Evolutionary conservation across 2,329 filamentous ascomycete species (phyloP).

Genomic region (Pseudovirgaria hyperparasitica): DNA sequence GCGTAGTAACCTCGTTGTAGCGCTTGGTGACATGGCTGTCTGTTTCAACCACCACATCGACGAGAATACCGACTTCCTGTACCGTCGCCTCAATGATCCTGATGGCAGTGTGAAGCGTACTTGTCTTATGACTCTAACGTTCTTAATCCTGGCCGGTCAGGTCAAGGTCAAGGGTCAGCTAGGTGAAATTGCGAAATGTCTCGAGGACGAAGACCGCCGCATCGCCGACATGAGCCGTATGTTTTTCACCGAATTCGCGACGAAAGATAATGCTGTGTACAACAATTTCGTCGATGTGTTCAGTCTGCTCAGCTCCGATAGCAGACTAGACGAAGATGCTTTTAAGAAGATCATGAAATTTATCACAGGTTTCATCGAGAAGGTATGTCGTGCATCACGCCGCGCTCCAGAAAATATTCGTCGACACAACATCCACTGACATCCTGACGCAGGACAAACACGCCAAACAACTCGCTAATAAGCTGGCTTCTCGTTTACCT

Average conservation of each 20-base stretch:
- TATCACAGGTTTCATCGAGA: conserved; percentile 90
- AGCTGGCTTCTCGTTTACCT: conserved; percentile 72
- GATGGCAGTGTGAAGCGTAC: conserved; percentile 90
- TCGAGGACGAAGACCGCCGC: conserved; percentile 89
- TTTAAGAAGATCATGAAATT: conserved; percentile 85
- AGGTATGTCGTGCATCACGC: conserved; percentile 46
- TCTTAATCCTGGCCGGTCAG: conserved; percentile 90
- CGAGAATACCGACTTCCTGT: conserved; percentile 97
- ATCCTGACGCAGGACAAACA: conserved; percentile 69
- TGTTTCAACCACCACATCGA: conserved; percentile 99
- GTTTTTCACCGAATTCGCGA: conserved; percentile 97
- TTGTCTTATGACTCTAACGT: conserved; percentile 95
- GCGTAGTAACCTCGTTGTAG: conserved; percentile 90
- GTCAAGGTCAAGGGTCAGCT: conserved; percentile 99
- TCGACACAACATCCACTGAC: no score
- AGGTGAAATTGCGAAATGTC: conserved; percentile 97
- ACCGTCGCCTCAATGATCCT: conserved; percentile 78
- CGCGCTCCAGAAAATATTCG: not conserved
- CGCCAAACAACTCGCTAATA: conserved; percentile 83
- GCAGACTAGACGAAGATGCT: conserved; percentile 67
- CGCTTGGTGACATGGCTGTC: conserved; percentile 95
- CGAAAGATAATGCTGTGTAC: conserved; percentile 97
- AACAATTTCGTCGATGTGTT: conserved; percentile 99
- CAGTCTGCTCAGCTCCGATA: conserved; percentile 74
- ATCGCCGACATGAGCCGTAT: conserved; percentile 90